Evolutionary conservation across 2,329 filamentous ascomycete genomes (phyloP).

Genomic region (Diaporthe destruens): DNA sequence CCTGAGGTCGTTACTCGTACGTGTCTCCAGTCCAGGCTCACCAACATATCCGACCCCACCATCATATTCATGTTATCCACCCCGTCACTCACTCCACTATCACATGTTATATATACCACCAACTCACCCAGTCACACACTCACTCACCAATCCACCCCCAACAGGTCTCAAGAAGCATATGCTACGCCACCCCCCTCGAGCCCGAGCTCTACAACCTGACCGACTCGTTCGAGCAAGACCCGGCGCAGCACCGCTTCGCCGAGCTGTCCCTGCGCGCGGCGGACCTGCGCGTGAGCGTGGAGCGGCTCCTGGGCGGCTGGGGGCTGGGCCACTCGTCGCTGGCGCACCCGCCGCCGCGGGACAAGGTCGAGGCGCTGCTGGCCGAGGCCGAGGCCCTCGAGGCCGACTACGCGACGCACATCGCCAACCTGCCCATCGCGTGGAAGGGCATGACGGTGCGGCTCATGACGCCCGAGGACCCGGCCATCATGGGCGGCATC

Average conservation of each 20-base stretch:
- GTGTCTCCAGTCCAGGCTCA: too few relatives aligned
- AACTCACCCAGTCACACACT: not conserved
- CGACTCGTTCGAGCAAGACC: constrained; percentile 35
- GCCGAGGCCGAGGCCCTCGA: constrained; percentile 39
- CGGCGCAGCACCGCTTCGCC: constrained; percentile 36
- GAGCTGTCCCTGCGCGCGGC: constrained; percentile 41
- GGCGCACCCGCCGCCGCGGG: constrained; percentile 21
- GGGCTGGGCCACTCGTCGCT: constrained; percentile 21
- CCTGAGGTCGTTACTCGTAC: constrained; percentile 39
- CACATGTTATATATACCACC: not conserved
- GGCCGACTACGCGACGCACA: constrained; percentile 39
- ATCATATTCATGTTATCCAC: too few relatives aligned
- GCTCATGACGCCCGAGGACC: constrained; percentile 27
- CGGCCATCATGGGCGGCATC: constrained; percentile 37
- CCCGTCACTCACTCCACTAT: not conserved
- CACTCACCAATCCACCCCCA: not conserved
- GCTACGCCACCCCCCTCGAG: constrained; percentile 40
- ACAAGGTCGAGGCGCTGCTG: constrained; percentile 22
- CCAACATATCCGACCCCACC: too few relatives aligned
- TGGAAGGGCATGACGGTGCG: constrained; percentile 41
- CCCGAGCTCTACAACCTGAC: constrained; percentile 38
- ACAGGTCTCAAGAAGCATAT: constrained; percentile 39
- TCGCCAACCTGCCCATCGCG: constrained; percentile 27
- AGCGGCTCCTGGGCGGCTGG: constrained; percentile 40
- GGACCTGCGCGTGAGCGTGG: constrained; percentile 39